phyloP scores from a whole-genome alignment of 1,284 basidiomycete species.

The Trichosporon sp. region DNA sequence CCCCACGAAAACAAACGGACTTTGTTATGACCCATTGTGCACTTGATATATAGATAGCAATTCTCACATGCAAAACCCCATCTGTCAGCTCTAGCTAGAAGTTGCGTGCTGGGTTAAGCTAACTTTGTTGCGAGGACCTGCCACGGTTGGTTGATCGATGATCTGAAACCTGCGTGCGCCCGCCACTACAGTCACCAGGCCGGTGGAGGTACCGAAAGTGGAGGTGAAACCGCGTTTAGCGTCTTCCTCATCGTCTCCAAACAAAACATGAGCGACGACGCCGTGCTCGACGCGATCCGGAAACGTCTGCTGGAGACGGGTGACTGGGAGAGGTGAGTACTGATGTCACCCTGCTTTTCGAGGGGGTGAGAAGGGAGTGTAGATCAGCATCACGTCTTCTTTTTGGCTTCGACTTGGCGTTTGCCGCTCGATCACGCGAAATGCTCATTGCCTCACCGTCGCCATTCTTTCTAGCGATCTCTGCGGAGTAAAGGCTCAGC shows the following conservation, averaged over 20 bases:
- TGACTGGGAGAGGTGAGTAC: slow-evolving; percentile 43
- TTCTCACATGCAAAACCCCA: not conserved
- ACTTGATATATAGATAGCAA: slow-evolving; percentile 5
- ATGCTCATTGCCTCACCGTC: no score
- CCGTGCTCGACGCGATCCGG: slow-evolving; percentile 34
- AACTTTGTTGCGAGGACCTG: not conserved
- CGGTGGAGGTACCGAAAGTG: not conserved
- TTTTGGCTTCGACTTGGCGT: no score
- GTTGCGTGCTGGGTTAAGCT: not conserved
- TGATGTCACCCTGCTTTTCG: no score
- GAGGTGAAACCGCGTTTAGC: not conserved
- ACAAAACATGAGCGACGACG: slow-evolving; percentile 22
- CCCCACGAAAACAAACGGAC: slow-evolving; percentile 2
- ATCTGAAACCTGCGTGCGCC: no score
- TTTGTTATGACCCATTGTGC: slow-evolving; percentile 4
- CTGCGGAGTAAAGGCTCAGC: no score
- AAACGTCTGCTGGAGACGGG: slow-evolving; percentile 40
- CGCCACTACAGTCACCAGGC: no score
- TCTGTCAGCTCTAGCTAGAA: not conserved
- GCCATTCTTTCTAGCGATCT: no score
- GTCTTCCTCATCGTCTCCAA: not conserved
- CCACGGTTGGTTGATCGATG: not conserved
- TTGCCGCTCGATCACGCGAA: no score
- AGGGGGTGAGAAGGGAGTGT: no score
- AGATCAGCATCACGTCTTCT: no score